These are phyloP conservation scores for Yamadazyma siamensis DNA, from an alignment of 1,139 yeast genomes.

Conservation along the genomic window DNA sequence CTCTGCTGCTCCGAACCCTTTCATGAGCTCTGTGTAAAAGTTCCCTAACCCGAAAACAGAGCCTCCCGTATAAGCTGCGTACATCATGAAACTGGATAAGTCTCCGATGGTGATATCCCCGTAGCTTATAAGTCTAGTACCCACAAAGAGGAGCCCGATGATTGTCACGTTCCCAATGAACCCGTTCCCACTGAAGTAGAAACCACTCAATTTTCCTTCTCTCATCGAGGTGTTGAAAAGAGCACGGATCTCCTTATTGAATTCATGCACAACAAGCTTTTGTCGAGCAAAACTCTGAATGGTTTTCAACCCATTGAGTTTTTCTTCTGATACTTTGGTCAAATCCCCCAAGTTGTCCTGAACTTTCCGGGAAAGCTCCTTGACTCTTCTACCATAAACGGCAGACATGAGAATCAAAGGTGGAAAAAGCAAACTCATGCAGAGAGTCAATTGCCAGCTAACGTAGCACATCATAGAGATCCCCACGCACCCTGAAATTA, in stretches of 20 bases:
- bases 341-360: conserved; percentile 86
- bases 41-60: conserved; percentile 88
- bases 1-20: conserved; percentile 95
- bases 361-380: conserved; percentile 68
- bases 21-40: conserved; percentile 91
- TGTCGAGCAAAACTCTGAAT: conserved; percentile 91
- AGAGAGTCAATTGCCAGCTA: conserved; percentile 73
- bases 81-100: conserved; percentile 87
- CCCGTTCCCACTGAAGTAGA: conserved; percentile 75
- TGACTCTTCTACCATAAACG: conserved; percentile 75
- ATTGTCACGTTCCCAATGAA: conserved; percentile 80
- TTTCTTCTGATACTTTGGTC: conserved; percentile 90
- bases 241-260: conserved; percentile 65
- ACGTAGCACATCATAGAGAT: conserved; percentile 83
- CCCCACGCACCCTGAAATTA: conserved; percentile 78
- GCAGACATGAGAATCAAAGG: conserved; percentile 75
- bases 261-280: conserved; percentile 43
- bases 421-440: conserved; percentile 77
- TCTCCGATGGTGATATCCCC: conserved; percentile 84
- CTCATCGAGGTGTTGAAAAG: conserved; percentile 72
- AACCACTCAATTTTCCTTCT: conserved; percentile 77
- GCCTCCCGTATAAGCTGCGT: conserved; percentile 88
- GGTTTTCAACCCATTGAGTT: conserved; percentile 79
- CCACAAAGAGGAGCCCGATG: conserved; percentile 71
- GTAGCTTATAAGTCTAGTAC: conserved; percentile 70